Conservation (phyloP, 1,284 basidiomycete genomes). For the Polyporus tsugae region DNA sequence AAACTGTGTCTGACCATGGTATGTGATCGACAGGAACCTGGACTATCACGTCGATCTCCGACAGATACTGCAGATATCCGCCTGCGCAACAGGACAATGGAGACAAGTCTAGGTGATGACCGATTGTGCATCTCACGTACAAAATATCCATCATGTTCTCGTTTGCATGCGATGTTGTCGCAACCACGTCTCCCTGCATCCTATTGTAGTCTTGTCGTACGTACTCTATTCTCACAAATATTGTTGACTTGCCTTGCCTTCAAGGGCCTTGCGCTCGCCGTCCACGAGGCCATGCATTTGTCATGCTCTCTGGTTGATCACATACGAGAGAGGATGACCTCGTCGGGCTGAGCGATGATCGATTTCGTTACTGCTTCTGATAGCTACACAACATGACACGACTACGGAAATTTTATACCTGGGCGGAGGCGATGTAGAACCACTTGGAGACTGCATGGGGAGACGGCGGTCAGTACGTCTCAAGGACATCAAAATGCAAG, state of each 20-base stretch:
- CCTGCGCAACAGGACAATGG: constrained; percentile 39
- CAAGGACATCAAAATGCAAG: background rate
- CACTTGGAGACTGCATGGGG: constrained; percentile 76
- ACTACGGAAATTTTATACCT: constrained; percentile 57
- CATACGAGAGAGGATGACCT: constrained; percentile 24
- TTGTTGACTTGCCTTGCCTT: background rate
- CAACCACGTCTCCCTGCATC: constrained; percentile 2
- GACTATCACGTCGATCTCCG: constrained; percentile 76
- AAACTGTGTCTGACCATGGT: constrained; percentile 26
- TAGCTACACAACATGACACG: constrained; percentile 30
- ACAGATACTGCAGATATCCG: constrained; percentile 46
- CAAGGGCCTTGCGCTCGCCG: too few species aligned
- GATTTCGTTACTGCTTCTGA: constrained; percentile 34
- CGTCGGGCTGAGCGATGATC: constrained; percentile 26
- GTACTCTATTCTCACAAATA: constrained; percentile 21
- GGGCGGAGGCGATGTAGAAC: constrained; percentile 90
- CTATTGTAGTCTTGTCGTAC: constrained; percentile 22
- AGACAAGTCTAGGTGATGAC: constrained; percentile 32
- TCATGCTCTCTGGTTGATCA: constrained; percentile 6
- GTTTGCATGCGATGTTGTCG: constrained; percentile 19
- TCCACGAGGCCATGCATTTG: background rate
- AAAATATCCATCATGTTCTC: constrained; percentile 12
- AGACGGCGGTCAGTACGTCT: constrained; percentile 26
- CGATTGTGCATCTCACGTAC: background rate
- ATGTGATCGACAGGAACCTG: constrained; percentile 71